These are phyloP conservation scores for Ceratobasidium sp. DNA, from an alignment of 1,284 basidiomycete species.

Conservation along the genomic window DNA sequence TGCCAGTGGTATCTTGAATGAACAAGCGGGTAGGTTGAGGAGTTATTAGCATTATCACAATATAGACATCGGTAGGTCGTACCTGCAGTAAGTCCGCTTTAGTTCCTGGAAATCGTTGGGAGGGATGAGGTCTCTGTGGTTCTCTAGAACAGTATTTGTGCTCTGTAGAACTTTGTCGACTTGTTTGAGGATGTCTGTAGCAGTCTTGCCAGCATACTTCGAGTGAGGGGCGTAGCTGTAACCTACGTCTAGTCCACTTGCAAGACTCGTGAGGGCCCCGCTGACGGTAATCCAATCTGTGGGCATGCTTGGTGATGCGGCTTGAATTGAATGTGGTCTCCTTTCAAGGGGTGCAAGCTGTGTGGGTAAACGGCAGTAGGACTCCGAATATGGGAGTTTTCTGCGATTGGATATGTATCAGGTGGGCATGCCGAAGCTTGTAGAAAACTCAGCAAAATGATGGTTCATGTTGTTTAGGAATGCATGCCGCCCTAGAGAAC, in stretches of 20 bases:
- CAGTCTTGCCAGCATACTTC: background rate
- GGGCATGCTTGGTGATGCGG: background rate
- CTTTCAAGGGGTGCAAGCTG: background rate
- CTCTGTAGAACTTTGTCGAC: background rate
- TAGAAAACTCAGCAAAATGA: no score
- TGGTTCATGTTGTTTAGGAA: no score
- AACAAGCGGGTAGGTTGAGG: no score
- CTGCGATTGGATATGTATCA: no score
- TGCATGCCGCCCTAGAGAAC: no score
- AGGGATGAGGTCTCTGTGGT: background rate
- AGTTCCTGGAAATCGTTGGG: background rate
- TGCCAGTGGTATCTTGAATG: slow-evolving; percentile 22
- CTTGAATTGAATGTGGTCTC: background rate
- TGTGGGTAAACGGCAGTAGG: background rate
- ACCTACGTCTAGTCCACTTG: background rate
- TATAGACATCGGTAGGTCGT: background rate
- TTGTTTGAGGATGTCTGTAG: background rate
- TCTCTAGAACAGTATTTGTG: background rate
- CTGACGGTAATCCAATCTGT: background rate
- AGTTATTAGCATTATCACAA: background rate
- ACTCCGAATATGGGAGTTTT: no score
- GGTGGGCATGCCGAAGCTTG: no score
- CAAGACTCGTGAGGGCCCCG: background rate
- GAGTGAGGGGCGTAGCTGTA: background rate
- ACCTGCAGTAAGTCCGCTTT: slow-evolving; percentile 7